Conservation (phyloP, 2,329 filamentous ascomycete species). For the Colletotrichum camelliae region DNA sequence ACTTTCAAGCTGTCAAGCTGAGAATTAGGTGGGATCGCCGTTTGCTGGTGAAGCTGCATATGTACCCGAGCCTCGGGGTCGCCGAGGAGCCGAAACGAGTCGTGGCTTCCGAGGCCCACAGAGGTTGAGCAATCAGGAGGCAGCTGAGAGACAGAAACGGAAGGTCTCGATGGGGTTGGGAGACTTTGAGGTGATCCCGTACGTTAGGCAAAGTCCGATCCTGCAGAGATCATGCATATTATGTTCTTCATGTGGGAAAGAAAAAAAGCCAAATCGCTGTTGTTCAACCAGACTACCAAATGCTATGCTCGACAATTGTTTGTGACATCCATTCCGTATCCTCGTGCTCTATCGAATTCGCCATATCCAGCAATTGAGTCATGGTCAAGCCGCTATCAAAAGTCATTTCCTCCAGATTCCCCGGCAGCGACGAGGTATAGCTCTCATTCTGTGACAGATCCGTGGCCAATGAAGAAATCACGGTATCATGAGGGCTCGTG, state of each 20-base stretch:
- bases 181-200: neutral
- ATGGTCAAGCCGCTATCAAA: constrained; percentile 44
- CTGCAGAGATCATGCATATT: neutral
- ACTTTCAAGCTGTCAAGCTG: neutral
- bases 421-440: constrained; percentile 7
- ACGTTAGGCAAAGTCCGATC: neutral
- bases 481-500: neutral
- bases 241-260: neutral
- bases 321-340: constrained; percentile 53
- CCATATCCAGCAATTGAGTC: constrained; percentile 52
- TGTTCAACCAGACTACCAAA: constrained; percentile 33
- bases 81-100: neutral
- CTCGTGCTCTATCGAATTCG: constrained; percentile 49
- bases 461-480: neutral
- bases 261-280: neutral
- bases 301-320: constrained; percentile 48
- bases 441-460: constrained; percentile 8
- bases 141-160: neutral
- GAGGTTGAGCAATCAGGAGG: neutral
- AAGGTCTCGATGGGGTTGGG: neutral
- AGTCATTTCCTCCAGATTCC: constrained; percentile 26
- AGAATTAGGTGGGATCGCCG: neutral
- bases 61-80: neutral
- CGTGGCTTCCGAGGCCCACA: neutral
- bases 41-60: neutral